A percentile compares a stretch with the other conserved stretches of the same genome.
These are phyloP conservation scores for Agastache rugosa DNA, from an alignment of 257 asterid species.

Conservation along the genomic window DNA sequence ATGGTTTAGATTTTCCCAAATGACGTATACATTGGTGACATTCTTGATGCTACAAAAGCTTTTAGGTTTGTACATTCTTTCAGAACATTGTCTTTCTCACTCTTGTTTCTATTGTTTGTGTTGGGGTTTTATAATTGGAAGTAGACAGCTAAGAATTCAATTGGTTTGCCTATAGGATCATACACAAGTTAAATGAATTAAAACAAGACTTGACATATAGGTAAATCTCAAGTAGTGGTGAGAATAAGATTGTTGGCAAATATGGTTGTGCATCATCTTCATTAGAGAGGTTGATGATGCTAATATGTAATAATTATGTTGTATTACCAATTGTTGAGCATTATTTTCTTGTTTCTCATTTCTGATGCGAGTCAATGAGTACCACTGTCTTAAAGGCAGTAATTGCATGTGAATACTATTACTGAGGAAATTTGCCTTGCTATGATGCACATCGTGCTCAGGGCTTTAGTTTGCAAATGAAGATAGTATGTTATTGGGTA, in stretches of 20 bases:
- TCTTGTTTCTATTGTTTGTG: conserved; percentile 25
- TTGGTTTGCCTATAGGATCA: conserved; percentile 28
- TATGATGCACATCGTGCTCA: no score
- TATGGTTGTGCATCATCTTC: not conserved
- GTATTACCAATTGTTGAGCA: no score
- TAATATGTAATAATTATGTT: not conserved
- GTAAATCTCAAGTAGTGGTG: not conserved
- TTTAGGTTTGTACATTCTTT: conserved; percentile 56
- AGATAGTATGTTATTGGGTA: not conserved
- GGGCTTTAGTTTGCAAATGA: not conserved
- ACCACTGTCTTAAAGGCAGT: no score
- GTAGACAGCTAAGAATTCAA: conserved; percentile 9
- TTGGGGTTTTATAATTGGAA: conserved; percentile 17
- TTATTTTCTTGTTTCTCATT: no score
- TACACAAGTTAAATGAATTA: not conserved
- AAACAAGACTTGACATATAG: conserved; percentile 6
- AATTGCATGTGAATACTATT: no score
- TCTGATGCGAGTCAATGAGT: no score
- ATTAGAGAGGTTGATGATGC: conserved; percentile 3
- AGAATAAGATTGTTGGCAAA: not conserved
- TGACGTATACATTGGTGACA: conserved; percentile 76
- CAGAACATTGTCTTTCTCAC: conserved; percentile 21
- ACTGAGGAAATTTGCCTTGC: no score
- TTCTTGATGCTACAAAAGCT: conserved; percentile 64
- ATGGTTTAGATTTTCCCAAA: conserved; percentile 78